A percentile compares a stretch with the other conserved stretches of the same genome.
phyloP scores from a whole-genome alignment of 2,329 filamentous ascomycete species.

The Beauveria sp. region DNA sequence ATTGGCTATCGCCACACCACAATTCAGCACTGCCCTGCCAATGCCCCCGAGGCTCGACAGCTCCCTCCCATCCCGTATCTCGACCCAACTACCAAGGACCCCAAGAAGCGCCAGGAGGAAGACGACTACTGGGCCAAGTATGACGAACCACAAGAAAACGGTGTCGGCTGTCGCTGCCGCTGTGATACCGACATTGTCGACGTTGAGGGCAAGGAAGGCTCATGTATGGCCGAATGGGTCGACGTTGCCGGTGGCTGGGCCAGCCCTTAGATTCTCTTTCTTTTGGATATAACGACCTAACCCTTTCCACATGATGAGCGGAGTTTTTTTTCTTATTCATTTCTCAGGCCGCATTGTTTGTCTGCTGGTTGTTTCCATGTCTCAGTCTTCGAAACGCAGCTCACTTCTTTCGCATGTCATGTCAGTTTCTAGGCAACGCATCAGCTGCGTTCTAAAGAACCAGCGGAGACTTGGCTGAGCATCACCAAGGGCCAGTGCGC shows the following conservation, averaged over 20 bases:
- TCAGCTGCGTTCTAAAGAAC: background rate
- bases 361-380: background rate
- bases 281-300: conserved; percentile 11
- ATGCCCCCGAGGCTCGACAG: conserved; percentile 75
- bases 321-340: conserved; percentile 7
- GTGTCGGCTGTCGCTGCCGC: conserved; percentile 90
- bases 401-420: too few species aligned
- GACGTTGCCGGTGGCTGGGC: conserved; percentile 94
- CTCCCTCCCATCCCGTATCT: conserved; percentile 72
- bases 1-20: conserved; percentile 98
- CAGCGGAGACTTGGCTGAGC: background rate
- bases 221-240: conserved; percentile 93
- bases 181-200: conserved; percentile 97
- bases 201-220: conserved; percentile 95
- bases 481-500: background rate
- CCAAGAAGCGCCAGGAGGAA: conserved; percentile 80
- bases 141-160: conserved; percentile 86
- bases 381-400: background rate
- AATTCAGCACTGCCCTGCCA: conserved; percentile 96
- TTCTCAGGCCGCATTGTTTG: background rate
- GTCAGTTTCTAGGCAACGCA: background rate
- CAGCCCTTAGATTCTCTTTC: conserved; percentile 29
- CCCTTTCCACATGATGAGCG: conserved; percentile 7
- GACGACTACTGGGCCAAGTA: conserved; percentile 92
- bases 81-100: conserved; percentile 71